Conservation (phyloP, 2,329 filamentous ascomycete genomes). For the Colletotrichum cuscutae region DNA sequence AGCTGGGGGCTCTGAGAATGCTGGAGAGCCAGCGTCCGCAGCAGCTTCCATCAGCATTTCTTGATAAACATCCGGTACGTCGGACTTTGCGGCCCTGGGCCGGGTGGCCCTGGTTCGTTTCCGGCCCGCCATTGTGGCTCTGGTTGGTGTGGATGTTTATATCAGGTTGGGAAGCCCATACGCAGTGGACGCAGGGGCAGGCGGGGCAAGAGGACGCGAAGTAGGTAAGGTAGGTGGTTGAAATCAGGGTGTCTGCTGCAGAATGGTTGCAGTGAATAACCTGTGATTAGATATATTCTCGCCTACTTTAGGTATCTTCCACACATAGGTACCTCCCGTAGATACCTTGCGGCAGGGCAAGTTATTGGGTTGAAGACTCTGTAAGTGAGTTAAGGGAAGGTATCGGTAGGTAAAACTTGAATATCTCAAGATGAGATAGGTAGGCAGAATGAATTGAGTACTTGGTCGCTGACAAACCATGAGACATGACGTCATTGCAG, state of each 20-base stretch:
- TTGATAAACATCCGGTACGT: slow-evolving; percentile 54
- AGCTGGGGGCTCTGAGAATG: slow-evolving; percentile 50
- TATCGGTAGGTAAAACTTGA: no score
- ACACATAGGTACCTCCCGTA: no score
- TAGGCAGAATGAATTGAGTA: background rate
- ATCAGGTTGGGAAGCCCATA: background rate
- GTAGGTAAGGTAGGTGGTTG: background rate
- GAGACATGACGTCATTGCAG: slow-evolving; percentile 9
- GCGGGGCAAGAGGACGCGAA: background rate
- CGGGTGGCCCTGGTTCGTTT: slow-evolving; percentile 41
- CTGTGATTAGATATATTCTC: background rate
- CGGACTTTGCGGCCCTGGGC: slow-evolving; percentile 32
- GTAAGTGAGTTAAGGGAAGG: no score
- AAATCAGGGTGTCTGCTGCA: background rate
- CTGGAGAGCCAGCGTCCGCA: slow-evolving; percentile 38
- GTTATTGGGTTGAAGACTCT: no score
- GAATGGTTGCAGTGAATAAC: background rate
- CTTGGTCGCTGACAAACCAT: slow-evolving; percentile 7
- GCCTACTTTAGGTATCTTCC: background rate
- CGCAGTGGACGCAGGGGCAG: background rate
- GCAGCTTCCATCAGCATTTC: slow-evolving; percentile 63
- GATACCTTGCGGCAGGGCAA: no score
- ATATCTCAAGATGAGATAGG: background rate
- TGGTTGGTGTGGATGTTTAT: background rate
- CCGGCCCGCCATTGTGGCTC: slow-evolving; percentile 37